Percentiles rank a stretch among this genome's conserved stretches.
phyloP scores from a whole-genome alignment of 495 filamentous ascomycete species.

The Immersiella caudata region DNA sequence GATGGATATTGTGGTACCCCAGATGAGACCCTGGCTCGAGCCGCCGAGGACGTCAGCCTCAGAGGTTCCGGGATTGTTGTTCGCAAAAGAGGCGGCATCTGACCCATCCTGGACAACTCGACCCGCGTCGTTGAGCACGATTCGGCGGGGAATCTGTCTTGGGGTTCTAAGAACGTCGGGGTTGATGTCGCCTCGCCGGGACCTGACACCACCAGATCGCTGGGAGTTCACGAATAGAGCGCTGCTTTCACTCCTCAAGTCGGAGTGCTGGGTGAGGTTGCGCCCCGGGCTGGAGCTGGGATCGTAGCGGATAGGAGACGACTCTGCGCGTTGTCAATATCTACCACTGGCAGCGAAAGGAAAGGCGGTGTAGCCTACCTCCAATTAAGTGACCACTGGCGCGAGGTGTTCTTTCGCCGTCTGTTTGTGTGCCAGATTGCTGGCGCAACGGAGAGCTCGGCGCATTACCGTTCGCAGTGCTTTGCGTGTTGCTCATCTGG shows the following conservation, averaged over 20 bases:
- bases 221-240: conserved; percentile 79
- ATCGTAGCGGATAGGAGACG: conserved; percentile 86
- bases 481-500: conserved; percentile 58
- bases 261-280: conserved; percentile 60
- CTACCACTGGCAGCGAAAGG: not conserved
- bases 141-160: conserved; percentile 63
- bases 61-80: conserved; percentile 83
- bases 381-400: conserved; percentile 61
- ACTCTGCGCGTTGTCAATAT: conserved; percentile 57
- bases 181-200: conserved; percentile 80
- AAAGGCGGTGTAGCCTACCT: conserved; percentile 56
- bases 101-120: conserved; percentile 62
- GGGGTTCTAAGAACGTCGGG: conserved; percentile 73
- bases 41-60: conserved; percentile 89
- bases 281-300: conserved; percentile 82
- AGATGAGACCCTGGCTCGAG: conserved; percentile 78
- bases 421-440: conserved; percentile 56
- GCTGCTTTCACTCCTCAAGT: conserved; percentile 77
- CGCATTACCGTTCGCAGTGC: conserved; percentile 57
- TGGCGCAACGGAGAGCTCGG: conserved; percentile 71
- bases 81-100: conserved; percentile 83
- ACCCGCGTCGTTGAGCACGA: conserved; percentile 83
- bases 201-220: conserved; percentile 54
- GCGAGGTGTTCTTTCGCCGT: conserved; percentile 71
- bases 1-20: conserved; percentile 96